Evolutionary conservation across 1,284 basidiomycete species (phyloP).

Genomic region (Melampsora larici-populina): DNA sequence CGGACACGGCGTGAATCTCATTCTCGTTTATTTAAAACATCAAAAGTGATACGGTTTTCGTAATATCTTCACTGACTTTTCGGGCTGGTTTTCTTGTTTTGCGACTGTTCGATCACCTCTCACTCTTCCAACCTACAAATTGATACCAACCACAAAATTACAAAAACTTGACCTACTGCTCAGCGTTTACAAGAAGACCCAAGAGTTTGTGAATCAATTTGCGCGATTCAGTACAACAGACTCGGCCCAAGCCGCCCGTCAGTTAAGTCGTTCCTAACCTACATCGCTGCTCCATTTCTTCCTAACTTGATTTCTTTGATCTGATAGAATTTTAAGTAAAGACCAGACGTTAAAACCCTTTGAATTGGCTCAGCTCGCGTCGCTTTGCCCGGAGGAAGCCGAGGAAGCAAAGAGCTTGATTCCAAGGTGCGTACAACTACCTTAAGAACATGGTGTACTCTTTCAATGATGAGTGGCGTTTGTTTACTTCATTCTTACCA

Average conservation of each 20-base stretch:
- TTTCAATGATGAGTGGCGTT: neutral
- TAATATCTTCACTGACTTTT: neutral
- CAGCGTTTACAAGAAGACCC: constrained; percentile 86
- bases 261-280: constrained; percentile 60
- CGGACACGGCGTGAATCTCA: constrained; percentile 67
- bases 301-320: constrained; percentile 43
- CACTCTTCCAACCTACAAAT: too few species aligned
- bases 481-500: neutral
- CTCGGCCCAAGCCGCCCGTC: constrained; percentile 78
- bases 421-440: constrained; percentile 60
- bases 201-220: constrained; percentile 86
- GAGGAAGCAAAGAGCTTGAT: constrained; percentile 89
- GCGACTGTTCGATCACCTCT: neutral
- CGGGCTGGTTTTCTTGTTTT: neutral
- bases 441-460: neutral
- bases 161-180: neutral
- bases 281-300: neutral
- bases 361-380: constrained; percentile 87
- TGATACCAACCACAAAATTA: constrained; percentile 7
- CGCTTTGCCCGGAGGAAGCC: constrained; percentile 76
- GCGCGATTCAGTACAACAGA: constrained; percentile 83
- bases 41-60: constrained; percentile 22
- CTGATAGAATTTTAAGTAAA: constrained; percentile 65
- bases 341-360: constrained; percentile 77
- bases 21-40: neutral